phyloP scores from a whole-genome alignment of 768 basidiomycete genomes.

The Phylloporus rhodoxanthus region DNA sequence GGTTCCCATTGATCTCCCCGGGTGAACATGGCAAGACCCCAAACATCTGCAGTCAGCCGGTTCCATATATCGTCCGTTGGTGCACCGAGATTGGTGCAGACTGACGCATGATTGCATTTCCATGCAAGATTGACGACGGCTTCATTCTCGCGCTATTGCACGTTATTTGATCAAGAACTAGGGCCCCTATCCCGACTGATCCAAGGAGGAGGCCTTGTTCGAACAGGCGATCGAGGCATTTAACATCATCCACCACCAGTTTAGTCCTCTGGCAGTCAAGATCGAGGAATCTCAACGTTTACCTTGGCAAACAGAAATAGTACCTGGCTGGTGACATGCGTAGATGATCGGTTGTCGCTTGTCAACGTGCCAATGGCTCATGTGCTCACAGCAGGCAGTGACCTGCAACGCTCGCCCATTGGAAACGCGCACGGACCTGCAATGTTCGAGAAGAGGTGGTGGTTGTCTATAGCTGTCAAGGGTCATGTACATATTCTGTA shows the following conservation, averaged over 20 bases:
- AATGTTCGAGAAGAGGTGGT: constrained; percentile 43
- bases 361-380: neutral
- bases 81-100: no score
- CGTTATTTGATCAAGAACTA: constrained; percentile 50
- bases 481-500: neutral
- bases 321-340: constrained; percentile 55
- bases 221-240: constrained; percentile 40
- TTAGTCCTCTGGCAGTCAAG: constrained; percentile 28
- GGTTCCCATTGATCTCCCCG: constrained; percentile 37
- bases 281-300: constrained; percentile 38
- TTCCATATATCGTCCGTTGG: constrained; percentile 39
- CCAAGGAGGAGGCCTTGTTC: constrained; percentile 29
- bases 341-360: neutral
- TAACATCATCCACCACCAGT: constrained; percentile 51
- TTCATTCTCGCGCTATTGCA: constrained; percentile 56
- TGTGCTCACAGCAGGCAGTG: constrained; percentile 35
- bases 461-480: constrained; percentile 41
- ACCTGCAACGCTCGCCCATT: constrained; percentile 53
- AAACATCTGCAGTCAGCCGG: constrained; percentile 48
- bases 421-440: constrained; percentile 28
- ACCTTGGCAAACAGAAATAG: constrained; percentile 48
- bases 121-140: constrained; percentile 50
- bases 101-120: neutral
- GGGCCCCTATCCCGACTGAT: constrained; percentile 47
- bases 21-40: constrained; percentile 41